Percentiles rank a stretch among this genome's conserved stretches.
Evolutionary conservation across 2,329 filamentous ascomycete species (phyloP).

Genomic region (Penicillium sp.): DNA sequence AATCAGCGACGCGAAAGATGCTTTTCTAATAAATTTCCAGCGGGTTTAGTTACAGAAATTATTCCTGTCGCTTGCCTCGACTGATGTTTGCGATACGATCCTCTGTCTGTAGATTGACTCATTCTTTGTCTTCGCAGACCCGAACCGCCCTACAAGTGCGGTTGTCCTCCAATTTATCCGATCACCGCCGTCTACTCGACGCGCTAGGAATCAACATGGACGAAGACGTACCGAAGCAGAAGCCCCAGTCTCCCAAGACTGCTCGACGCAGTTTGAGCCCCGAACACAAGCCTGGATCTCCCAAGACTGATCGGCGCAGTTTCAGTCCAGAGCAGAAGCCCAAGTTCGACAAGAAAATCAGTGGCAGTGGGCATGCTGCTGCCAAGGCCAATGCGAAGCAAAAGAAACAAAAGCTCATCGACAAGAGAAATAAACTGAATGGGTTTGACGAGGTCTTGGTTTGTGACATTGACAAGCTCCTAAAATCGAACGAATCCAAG

Average conservation of each 20-base stretch:
- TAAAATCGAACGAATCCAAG: constrained; percentile 33
- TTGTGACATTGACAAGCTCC: constrained; percentile 54
- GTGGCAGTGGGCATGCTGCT: background rate
- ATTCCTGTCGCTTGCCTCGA: constrained; percentile 13
- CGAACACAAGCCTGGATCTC: background rate
- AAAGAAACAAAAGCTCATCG: constrained; percentile 27
- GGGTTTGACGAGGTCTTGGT: constrained; percentile 65
- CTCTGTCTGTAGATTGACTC: constrained; percentile 13
- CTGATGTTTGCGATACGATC: constrained; percentile 21
- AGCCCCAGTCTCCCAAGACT: constrained; percentile 24
- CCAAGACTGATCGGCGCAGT: background rate
- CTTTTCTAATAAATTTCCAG: constrained; percentile 26
- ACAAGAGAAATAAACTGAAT: constrained; percentile 58
- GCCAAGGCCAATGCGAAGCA: no score
- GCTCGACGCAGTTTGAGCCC: background rate
- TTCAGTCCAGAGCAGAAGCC: background rate
- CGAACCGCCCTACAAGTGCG: constrained; percentile 7
- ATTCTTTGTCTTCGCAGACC: background rate
- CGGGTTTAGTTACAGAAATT: constrained; percentile 16
- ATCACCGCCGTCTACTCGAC: constrained; percentile 11
- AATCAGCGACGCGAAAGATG: constrained; percentile 23
- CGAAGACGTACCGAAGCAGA: constrained; percentile 39
- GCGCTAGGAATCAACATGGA: constrained; percentile 25
- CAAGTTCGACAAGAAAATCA: background rate
- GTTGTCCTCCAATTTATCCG: constrained; percentile 7